Percentiles rank a stretch among this genome's conserved stretches.
Evolutionary conservation across 176 grass and related monocot genomes (phyloP).

Genomic region (bread wheat (Triticum aestivum)): DNA sequence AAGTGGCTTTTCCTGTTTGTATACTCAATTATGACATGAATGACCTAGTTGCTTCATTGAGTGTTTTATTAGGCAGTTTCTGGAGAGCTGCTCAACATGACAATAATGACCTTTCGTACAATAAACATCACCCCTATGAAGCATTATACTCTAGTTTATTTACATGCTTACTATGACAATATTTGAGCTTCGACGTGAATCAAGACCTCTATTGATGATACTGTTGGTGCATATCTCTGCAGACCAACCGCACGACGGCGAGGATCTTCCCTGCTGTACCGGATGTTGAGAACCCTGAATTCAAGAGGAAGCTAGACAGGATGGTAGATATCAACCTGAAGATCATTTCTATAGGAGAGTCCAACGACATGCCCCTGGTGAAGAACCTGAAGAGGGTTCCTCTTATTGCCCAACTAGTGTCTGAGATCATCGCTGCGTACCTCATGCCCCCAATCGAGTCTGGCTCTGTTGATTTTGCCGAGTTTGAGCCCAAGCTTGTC

Average conservation of each 20-base stretch:
- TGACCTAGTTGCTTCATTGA: conserved; percentile 5
- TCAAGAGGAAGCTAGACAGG: conserved; percentile 91
- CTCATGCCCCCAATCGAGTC: conserved; percentile 92
- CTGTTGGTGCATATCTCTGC: conserved; percentile 22
- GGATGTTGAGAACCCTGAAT: conserved; percentile 93
- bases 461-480: conserved; percentile 88
- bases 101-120: conserved; percentile 4
- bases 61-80: background rate
- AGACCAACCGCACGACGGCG: conserved; percentile 91
- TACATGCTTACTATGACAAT: conserved; percentile 20
- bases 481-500: conserved; percentile 85
- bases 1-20: background rate
- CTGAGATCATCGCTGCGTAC: conserved; percentile 80
- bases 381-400: conserved; percentile 96
- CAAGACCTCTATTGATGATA: background rate
- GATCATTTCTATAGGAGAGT: conserved; percentile 48
- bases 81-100: background rate
- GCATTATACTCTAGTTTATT: background rate
- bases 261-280: conserved; percentile 95
- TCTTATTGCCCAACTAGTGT: conserved; percentile 63
- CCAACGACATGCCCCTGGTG: conserved; percentile 53
- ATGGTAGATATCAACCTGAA: conserved; percentile 87
- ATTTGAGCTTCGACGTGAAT: background rate
- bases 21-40: background rate
- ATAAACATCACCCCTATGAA: background rate